Conservation (phyloP, 129 eudicot genomes). For the Tanacetum coccineum region DNA sequence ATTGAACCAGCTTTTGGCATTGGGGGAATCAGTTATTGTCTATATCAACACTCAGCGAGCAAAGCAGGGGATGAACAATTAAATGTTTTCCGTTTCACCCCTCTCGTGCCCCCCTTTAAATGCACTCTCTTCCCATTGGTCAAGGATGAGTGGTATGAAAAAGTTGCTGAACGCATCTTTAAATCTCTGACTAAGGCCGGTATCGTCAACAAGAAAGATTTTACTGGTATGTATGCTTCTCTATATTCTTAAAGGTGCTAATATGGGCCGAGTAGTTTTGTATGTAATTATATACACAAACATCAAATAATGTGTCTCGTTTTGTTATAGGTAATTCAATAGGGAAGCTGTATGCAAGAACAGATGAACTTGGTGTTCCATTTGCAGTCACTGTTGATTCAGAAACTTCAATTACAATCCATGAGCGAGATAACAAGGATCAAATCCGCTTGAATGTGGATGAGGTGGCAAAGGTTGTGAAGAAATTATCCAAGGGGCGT, state of each 20-base stretch:
- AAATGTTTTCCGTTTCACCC: conserved; percentile 63
- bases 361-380: conserved; percentile 73
- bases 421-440: conserved; percentile 65
- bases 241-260: too few species aligned
- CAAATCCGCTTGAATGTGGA: conserved; percentile 60
- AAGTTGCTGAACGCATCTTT: conserved; percentile 47
- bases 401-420: conserved; percentile 46
- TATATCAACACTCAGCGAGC: conserved; percentile 68
- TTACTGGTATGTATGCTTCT: conserved; percentile 42
- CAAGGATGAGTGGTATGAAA: conserved; percentile 57
- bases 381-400: conserved; percentile 65
- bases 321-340: conserved; percentile 58
- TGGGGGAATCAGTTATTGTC: conserved; percentile 69
- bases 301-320: too few species aligned
- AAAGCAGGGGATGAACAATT: conserved; percentile 65
- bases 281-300: too few species aligned
- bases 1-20: conserved; percentile 80
- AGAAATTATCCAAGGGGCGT: conserved; percentile 52
- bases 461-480: conserved; percentile 55
- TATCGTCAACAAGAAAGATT: conserved; percentile 52
- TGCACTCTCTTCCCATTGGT: conserved; percentile 76
- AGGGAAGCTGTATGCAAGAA: conserved; percentile 71
- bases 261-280: too few species aligned
- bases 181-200: conserved; percentile 55
- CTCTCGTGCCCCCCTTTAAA: conserved; percentile 76